A percentile compares a stretch with the other conserved stretches of the same genome.
These are phyloP conservation scores for Neocallimastix lanati DNA, from an alignment of 192 early-diverging fungal genomes.

Conservation along the genomic window DNA sequence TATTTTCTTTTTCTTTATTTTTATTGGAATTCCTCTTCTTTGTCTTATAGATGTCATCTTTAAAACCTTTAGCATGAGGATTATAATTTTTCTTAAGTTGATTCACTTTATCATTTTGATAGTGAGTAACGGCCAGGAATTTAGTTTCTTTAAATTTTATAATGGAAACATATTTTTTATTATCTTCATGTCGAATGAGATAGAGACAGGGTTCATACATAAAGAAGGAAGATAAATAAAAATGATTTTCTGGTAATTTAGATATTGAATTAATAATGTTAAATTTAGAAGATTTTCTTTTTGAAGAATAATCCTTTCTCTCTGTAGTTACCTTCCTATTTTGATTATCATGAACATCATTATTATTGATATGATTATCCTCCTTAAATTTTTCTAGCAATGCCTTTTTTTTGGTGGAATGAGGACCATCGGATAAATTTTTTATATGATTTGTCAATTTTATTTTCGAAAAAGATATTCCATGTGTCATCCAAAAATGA, in stretches of 20 bases:
- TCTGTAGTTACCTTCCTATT: neutral
- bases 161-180: conserved; percentile 1
- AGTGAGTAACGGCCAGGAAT: conserved; percentile 43
- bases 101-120: conserved; percentile 34
- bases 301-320: neutral
- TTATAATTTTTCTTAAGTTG: conserved; percentile 31
- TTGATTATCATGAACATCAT: no score
- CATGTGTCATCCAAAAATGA: conserved; percentile 15
- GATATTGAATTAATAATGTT: neutral
- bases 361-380: no score
- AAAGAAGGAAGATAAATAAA: conserved; percentile 21
- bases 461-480: conserved; percentile 21
- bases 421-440: neutral
- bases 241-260: conserved; percentile 13
- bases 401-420: neutral
- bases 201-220: conserved; percentile 29
- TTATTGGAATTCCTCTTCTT: neutral
- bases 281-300: neutral
- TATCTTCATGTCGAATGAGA: conserved; percentile 12
- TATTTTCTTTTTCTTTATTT: neutral
- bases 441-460: conserved; percentile 23
- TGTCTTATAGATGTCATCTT: conserved; percentile 14
- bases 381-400: neutral
- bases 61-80: conserved; percentile 42
- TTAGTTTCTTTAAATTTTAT: conserved; percentile 20